These are phyloP conservation scores for Aurantiochytrium sp. DNA, from an alignment of 108 stramenopile genomes.

Conservation along the genomic window DNA sequence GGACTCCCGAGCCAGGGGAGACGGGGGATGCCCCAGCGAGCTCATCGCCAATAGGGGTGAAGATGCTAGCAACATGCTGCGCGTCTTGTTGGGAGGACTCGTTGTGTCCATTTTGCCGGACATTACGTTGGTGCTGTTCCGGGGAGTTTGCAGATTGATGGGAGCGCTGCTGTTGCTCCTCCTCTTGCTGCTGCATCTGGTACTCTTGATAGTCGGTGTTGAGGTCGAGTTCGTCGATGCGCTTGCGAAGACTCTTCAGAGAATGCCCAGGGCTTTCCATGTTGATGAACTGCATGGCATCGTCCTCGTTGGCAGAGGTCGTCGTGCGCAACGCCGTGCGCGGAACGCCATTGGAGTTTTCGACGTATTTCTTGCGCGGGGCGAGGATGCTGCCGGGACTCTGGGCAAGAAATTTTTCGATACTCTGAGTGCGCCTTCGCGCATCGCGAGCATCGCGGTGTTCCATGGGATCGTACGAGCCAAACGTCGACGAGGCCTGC, in stretches of 20 bases:
- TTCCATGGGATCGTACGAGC: background rate
- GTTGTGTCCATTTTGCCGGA: no score
- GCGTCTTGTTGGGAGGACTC: no score
- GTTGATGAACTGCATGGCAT: background rate
- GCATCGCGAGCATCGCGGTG: background rate
- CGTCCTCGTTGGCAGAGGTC: background rate
- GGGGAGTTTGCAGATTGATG: no score
- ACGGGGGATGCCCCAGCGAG: background rate
- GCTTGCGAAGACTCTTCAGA: background rate
- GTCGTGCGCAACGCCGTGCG: background rate
- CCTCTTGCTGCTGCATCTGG: background rate
- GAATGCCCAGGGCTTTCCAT: constrained; percentile 5
- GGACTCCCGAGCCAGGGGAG: background rate
- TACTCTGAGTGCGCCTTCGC: background rate
- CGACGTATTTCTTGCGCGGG: background rate
- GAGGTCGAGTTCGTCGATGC: constrained; percentile 6
- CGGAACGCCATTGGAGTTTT: background rate
- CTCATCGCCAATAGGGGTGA: background rate
- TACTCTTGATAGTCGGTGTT: background rate
- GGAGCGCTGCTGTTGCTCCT: background rate
- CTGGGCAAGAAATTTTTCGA: constrained; percentile 16
- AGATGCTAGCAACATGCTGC: background rate
- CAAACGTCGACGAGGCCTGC: background rate
- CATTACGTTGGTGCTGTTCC: no score
- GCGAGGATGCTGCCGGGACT: background rate